Evolutionary conservation across 257 asterid species (phyloP).

Genomic region (Anisodus acutangulus): DNA sequence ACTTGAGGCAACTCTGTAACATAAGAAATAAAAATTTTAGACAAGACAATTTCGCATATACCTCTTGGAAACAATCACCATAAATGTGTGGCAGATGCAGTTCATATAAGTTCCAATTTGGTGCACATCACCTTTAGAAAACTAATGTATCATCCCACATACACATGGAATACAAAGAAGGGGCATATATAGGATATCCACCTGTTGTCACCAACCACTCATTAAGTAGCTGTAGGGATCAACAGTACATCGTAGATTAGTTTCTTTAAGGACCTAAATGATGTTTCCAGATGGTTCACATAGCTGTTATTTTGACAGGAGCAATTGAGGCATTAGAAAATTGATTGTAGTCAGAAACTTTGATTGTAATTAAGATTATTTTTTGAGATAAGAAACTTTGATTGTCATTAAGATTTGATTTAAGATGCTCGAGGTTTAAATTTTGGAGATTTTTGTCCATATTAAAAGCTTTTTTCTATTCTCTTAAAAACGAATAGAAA

Average conservation of each 20-base stretch:
- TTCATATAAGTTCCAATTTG: neutral
- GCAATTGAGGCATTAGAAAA: neutral
- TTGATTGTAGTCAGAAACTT: neutral
- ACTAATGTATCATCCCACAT: neutral
- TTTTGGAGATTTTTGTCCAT: neutral
- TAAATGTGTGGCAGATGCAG: conserved; percentile 13
- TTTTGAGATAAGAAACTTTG: neutral
- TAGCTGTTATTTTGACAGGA: neutral
- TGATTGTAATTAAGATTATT: too few relatives aligned
- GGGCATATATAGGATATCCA: neutral
- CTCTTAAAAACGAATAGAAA: neutral
- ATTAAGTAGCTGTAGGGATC: neutral
- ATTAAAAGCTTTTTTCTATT: neutral
- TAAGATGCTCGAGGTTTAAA: neutral
- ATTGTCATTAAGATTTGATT: neutral
- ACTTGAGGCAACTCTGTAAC: conserved; percentile 48
- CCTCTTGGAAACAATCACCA: neutral
- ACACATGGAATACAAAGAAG: neutral
- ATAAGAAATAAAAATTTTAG: conserved; percentile 18
- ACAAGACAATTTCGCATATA: conserved; percentile 25
- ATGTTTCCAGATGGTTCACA: conserved; percentile 12
- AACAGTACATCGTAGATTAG: neutral
- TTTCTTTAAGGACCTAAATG: neutral
- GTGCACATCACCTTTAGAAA: neutral
- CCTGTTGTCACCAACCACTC: conserved; percentile 6